Evolutionary conservation across 2,329 filamentous ascomycete genomes (phyloP).

Genomic region (Scedosporium minutisporum): DNA sequence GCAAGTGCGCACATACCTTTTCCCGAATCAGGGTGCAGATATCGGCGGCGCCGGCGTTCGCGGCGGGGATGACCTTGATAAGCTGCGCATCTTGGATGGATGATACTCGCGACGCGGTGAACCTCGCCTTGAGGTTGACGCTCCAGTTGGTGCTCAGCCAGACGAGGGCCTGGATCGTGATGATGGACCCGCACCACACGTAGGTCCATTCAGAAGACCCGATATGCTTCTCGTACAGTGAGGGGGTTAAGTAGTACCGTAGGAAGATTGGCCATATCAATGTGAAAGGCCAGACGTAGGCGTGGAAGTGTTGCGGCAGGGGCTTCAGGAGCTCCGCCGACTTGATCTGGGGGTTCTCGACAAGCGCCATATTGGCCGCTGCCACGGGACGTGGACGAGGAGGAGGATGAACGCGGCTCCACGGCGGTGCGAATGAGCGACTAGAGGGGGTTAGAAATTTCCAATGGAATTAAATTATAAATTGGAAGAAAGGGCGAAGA

Average conservation of each 20-base stretch:
- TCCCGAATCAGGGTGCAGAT: conserved; percentile 77
- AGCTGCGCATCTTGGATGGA: conserved; percentile 65
- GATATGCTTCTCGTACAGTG: conserved; percentile 85
- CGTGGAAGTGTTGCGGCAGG: conserved; percentile 67
- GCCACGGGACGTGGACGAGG: background rate
- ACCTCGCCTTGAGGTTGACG: conserved; percentile 71
- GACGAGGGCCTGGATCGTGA: conserved; percentile 76
- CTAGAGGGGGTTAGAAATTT: background rate
- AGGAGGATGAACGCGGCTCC: background rate
- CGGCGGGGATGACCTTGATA: conserved; percentile 86
- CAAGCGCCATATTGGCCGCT: conserved; percentile 55
- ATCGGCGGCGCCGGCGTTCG: conserved; percentile 81
- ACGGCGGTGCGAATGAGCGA: background rate
- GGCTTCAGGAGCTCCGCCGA: conserved; percentile 81
- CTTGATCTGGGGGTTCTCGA: conserved; percentile 85
- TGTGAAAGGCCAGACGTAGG: conserved; percentile 88
- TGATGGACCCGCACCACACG: conserved; percentile 81
- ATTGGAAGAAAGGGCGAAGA: background rate
- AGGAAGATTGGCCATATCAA: conserved; percentile 90
- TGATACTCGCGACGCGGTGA: conserved; percentile 65
- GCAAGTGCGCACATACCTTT: conserved; percentile 34
- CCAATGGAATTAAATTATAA: background rate
- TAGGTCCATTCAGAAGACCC: conserved; percentile 96
- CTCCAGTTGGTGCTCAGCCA: conserved; percentile 99
- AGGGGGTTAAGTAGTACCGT: conserved; percentile 71